Evolutionary conservation across 1,284 basidiomycete genomes (phyloP), one percentile per base, ranked within the genome.

Genomic region (Marasmius fiardii): DNA sequence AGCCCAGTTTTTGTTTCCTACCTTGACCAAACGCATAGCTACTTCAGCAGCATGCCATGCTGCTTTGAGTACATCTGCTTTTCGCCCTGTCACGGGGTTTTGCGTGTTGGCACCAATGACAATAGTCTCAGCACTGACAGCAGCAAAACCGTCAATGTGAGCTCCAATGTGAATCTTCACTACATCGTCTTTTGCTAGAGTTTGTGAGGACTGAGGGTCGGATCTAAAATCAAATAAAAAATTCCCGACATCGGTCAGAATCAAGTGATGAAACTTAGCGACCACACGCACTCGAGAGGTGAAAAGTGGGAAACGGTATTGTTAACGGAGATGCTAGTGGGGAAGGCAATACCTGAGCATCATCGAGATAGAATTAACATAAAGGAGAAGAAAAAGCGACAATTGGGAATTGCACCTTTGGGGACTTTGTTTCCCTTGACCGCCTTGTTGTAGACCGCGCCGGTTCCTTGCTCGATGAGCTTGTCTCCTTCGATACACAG

Each of bases 161-260:
- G 95, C 93, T 57, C 96, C 96, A 60, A 98, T 78, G 74, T 96
- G 92, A 61, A 99, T 77, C 77, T 98, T 98, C 66, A 98, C 96
- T 55, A 98, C 88, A 69, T 99, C 96, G 62, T 88, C 87, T 64
- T 93, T 91, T 56, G 86, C 88, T 63, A 99, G 82, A 31, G 72
- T 75, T 64, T 85, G 83, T 4, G 75, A 73, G 21, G 88, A 83
- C 59, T 82, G 79, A 10, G 84, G 73, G 73, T 92, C 90, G 35
- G 90, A 90, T 60, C 87, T 89, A 66, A 44, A 53, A 51, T 55
- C 35, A 52, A 56, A 50, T 41, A 39, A 33, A 61, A 55, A 48
- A 55, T 44, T 58, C 43, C 44, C 56, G 59, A 56, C 59, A 52
- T 57, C 48, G 55, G 57, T 50, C 14, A 33, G 20, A 33, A 57